These are phyloP conservation scores for Lactarius vividus DNA, from an alignment of 768 basidiomycete species.

Conservation along the genomic window DNA sequence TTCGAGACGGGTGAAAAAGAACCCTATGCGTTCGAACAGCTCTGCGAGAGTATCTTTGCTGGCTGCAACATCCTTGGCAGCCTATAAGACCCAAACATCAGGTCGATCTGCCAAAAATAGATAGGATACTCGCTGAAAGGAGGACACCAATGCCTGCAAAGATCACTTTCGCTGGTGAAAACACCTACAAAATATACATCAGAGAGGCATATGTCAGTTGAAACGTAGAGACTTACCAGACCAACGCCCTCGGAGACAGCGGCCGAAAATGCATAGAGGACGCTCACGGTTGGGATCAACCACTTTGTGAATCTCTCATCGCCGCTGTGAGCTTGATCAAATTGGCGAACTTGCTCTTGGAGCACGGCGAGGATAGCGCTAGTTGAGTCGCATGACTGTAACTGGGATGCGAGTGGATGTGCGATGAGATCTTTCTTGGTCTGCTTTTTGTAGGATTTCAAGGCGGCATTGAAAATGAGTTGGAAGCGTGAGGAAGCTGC, in stretches of 20 bases:
- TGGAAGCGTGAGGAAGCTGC: not conserved
- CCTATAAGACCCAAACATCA: not conserved
- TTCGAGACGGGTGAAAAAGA: not conserved
- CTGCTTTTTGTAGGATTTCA: not conserved
- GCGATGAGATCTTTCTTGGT: not conserved
- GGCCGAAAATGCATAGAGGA: no score
- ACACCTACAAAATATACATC: no score
- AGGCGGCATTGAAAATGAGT: not conserved
- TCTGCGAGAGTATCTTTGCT: not conserved
- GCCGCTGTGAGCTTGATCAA: not conserved
- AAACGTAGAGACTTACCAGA: not conserved
- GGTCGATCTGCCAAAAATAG: not conserved
- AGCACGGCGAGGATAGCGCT: not conserved
- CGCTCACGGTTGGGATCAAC: not conserved
- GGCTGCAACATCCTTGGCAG: not conserved
- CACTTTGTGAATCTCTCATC: not conserved
- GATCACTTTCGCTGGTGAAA: not conserved
- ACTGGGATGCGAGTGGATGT: not conserved
- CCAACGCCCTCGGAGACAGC: not conserved
- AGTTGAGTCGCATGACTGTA: not conserved
- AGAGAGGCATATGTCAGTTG: no score
- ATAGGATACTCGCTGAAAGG: not conserved
- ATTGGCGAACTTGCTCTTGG: not conserved
- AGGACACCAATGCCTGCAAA: not conserved
- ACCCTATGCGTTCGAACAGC: not conserved